Evolutionary conservation across 2,329 filamentous ascomycete species (phyloP).

Genomic region (Pseudocercospora pini-densiflorae): DNA sequence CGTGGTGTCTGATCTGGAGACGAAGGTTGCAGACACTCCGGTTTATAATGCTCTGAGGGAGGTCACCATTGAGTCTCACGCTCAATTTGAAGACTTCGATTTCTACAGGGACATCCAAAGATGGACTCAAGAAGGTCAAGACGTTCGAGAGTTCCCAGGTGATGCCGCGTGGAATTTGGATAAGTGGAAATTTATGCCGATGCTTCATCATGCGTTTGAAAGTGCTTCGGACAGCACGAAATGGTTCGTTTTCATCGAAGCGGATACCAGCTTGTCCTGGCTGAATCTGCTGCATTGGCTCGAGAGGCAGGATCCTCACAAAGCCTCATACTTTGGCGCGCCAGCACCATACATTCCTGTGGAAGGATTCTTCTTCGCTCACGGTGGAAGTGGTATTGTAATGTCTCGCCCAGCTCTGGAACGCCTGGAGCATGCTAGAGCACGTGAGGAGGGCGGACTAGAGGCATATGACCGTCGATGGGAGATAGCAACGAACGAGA

Average conservation of each 20-base stretch:
- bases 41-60: slow-evolving; percentile 38
- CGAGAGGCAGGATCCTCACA: slow-evolving; percentile 48
- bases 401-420: slow-evolving; percentile 31
- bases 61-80: slow-evolving; percentile 32
- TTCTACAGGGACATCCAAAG: slow-evolving; percentile 39
- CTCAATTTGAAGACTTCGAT: slow-evolving; percentile 40
- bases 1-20: slow-evolving; percentile 58
- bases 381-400: slow-evolving; percentile 34
- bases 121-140: slow-evolving; percentile 37
- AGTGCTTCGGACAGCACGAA: slow-evolving; percentile 47
- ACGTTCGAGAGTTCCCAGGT: slow-evolving; percentile 35
- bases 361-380: slow-evolving; percentile 24
- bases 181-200: slow-evolving; percentile 63
- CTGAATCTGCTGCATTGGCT: slow-evolving; percentile 52
- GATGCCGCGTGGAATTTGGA: slow-evolving; percentile 57
- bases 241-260: slow-evolving; percentile 60
- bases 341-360: slow-evolving; percentile 50
- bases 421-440: slow-evolving; percentile 11
- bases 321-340: slow-evolving; percentile 55
- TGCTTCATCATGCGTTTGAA: slow-evolving; percentile 57
- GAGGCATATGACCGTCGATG: slow-evolving; percentile 28
- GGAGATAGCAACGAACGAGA: slow-evolving; percentile 28
- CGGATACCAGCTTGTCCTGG: slow-evolving; percentile 54
- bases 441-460: slow-evolving; percentile 6
- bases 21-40: slow-evolving; percentile 48